Evolutionary conservation across 495 filamentous ascomycete genomes (phyloP), one percentile per base, ranked within the genome.

Genomic region (Penicillium cosmopolitanum): DNA sequence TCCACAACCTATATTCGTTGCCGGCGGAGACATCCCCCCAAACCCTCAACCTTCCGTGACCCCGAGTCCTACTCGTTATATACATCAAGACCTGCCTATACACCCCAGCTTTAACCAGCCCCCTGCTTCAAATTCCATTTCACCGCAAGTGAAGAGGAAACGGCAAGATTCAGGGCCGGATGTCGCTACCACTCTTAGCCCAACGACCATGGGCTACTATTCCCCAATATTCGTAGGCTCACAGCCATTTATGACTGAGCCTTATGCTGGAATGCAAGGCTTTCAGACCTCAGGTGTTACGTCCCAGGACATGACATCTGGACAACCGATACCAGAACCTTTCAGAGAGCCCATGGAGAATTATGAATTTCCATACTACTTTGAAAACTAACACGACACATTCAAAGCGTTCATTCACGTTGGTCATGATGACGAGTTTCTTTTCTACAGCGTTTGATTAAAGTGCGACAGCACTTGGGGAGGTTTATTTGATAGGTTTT

Each of bases 331-430:
- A 0, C 21, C 53, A 4, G 66, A 62, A 16, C 38, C 38, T 33
- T 65, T 58, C 23, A 51, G 51, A 3, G 67, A 62, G 50, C 34
- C 52, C 19, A 59, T 74, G 47, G 63, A 65, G 9, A 56, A 56
- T 7, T 70, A 64, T 53, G 47, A 55, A 9, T 64, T 72, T 11
- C 70, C 73, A 3, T 77, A 72, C 40, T 74, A 73, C 61, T 77
- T 72, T 52, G 61, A 66, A 16, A 56, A 53, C 36, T 61, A 51
- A 65, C 5, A 13, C 15, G 19, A 12, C 9, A 15, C 43, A 16
- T 51, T 25, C 19, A 25, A 33, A 15, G 16, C 28, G 28, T 47
- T 38, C 50, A 36, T 33, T 54, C 15, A 52, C 15, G 4, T 13
- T 10, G 4, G 2, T 16, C 12, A 66, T 18, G 60, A 66, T 65